Percentiles rank a stretch among this genome's conserved stretches.
Evolutionary conservation across 768 basidiomycete genomes (phyloP).

Genomic region (Boletus vinaceobasis): DNA sequence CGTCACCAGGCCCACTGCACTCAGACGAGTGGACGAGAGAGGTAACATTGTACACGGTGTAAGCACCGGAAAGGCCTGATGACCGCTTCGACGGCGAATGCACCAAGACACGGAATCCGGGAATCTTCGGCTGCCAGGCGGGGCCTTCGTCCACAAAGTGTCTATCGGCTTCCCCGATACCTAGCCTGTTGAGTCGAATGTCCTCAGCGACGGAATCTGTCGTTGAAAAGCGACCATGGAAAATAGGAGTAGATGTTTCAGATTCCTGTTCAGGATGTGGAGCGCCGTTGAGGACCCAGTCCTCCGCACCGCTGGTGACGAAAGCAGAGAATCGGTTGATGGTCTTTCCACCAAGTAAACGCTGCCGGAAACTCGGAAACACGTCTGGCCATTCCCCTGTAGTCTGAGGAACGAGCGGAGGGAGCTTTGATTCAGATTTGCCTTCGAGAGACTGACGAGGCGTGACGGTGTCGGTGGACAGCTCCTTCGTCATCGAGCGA

Average conservation of each 20-base stretch:
- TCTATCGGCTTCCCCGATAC: constrained; percentile 55
- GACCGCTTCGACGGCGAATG: constrained; percentile 78
- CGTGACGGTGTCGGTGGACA: constrained; percentile 47
- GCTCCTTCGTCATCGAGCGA: constrained; percentile 25
- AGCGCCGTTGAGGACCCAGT: constrained; percentile 72
- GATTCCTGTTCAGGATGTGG: constrained; percentile 30
- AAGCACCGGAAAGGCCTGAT: constrained; percentile 64
- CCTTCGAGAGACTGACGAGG: constrained; percentile 39
- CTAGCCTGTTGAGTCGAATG: constrained; percentile 37
- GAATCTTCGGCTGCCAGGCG: constrained; percentile 70
- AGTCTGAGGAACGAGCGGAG: constrained; percentile 56
- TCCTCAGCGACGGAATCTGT: constrained; percentile 41
- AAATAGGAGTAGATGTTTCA: constrained; percentile 14
- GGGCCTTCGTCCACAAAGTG: constrained; percentile 72
- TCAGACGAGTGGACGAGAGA: constrained; percentile 37
- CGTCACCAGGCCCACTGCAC: constrained; percentile 18
- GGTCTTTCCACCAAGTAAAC: constrained; percentile 71
- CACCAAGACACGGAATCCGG: constrained; percentile 68
- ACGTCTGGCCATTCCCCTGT: constrained; percentile 63
- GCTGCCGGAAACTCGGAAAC: constrained; percentile 68
- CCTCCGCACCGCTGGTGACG: constrained; percentile 83
- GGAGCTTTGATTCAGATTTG: constrained; percentile 23
- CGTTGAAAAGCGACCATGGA: constrained; percentile 28
- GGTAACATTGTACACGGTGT: constrained; percentile 73
- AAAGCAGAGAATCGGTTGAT: constrained; percentile 85